These are phyloP conservation scores for Termitomyces sp. DNA, from an alignment of 768 basidiomycete genomes.

Conservation along the genomic window DNA sequence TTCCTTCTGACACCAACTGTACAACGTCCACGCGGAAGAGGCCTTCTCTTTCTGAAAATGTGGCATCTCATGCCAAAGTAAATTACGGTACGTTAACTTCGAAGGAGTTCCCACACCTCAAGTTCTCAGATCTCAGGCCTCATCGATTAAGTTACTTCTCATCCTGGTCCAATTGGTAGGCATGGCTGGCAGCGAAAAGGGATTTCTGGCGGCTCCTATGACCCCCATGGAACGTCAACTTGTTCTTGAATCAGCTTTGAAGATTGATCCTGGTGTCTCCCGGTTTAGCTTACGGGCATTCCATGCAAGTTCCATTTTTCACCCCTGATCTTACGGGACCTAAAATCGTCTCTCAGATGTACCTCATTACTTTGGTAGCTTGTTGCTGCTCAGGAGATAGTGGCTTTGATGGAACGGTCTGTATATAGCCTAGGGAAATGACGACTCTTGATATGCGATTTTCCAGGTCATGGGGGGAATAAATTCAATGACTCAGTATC, in stretches of 20 bases:
- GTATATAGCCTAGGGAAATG: conserved; percentile 5
- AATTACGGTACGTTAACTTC: too few species aligned
- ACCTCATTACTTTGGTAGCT: conserved; percentile 38
- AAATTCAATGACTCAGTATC: conserved; percentile 45
- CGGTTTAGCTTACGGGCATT: conserved; percentile 29
- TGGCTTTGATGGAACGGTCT: conserved; percentile 48
- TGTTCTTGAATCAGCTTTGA: conserved; percentile 32
- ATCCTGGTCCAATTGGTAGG: background rate
- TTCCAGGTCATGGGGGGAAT: conserved; percentile 45
- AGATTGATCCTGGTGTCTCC: conserved; percentile 35
- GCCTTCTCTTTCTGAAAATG: too few species aligned
- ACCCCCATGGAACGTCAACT: conserved; percentile 34
- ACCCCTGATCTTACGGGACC: background rate
- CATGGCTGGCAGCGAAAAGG: conserved; percentile 9
- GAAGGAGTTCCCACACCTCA: background rate
- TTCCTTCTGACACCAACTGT: too few species aligned
- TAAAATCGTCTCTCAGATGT: conserved; percentile 24
- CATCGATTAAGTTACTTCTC: background rate
- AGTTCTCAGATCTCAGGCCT: too few species aligned
- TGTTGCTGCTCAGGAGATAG: conserved; percentile 48
- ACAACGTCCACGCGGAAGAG: too few species aligned
- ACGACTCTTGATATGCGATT: background rate
- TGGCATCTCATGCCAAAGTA: too few species aligned
- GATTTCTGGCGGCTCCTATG: conserved; percentile 11
- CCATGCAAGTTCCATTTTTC: conserved; percentile 20